Evolutionary conservation across 345 rosid species (phyloP).

Genomic region (Acer negundo): DNA sequence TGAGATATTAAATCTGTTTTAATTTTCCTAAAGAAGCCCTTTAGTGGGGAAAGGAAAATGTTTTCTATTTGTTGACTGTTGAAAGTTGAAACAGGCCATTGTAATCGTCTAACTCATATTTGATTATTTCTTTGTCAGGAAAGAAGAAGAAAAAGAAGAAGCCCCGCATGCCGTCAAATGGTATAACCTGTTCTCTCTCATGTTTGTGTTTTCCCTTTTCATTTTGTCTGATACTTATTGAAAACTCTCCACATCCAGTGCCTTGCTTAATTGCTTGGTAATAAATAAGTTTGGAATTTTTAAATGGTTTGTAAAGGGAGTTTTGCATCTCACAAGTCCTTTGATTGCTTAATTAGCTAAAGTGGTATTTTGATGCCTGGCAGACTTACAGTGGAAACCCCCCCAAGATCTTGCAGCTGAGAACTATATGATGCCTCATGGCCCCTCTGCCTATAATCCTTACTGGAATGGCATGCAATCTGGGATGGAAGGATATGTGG

Average conservation of each 20-base stretch:
- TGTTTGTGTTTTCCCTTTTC: not conserved
- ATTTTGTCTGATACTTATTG: not conserved
- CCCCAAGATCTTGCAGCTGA: conserved; percentile 65
- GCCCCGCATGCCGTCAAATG: conserved; percentile 55
- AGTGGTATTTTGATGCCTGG: conserved; percentile 22
- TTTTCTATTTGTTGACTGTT: not conserved
- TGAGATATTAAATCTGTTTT: not conserved
- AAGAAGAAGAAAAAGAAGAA: conserved; percentile 89
- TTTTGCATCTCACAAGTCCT: not conserved
- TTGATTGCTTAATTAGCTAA: conserved; percentile 1
- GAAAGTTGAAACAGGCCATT: not conserved
- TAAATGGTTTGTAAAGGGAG: not conserved
- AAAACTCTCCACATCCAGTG: not conserved
- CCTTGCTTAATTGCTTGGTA: not conserved
- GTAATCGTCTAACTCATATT: not conserved
- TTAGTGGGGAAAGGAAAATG: not conserved
- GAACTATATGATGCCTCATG: conserved; percentile 84
- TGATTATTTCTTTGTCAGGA: conserved; percentile 44
- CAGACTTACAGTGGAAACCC: conserved; percentile 77
- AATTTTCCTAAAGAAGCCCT: not conserved
- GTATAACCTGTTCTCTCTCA: conserved; percentile 15
- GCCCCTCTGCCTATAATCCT: conserved; percentile 65
- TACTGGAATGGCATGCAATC: conserved; percentile 83
- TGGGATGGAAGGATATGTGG: conserved; percentile 62
- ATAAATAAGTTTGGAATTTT: not conserved